These are phyloP conservation scores for Sphaerobolus stellatus DNA, from an alignment of 1,284 basidiomycete species.

Conservation along the genomic window DNA sequence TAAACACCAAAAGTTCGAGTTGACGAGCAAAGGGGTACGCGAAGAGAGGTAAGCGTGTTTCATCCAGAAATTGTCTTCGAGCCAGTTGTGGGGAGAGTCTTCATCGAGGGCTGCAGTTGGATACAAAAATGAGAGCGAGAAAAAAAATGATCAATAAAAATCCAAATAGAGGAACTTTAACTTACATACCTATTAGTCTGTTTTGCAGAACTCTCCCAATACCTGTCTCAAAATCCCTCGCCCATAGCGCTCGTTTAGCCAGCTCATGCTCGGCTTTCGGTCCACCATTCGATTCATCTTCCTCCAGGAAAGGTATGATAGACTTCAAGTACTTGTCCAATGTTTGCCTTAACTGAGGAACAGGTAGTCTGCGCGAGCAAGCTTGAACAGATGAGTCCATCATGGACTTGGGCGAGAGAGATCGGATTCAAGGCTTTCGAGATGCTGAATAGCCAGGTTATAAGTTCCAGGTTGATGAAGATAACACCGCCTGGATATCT, in stretches of 20 bases:
- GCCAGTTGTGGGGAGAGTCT: slow-evolving; percentile 88
- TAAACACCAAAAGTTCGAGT: slow-evolving; percentile 99
- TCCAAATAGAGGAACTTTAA: too few species aligned
- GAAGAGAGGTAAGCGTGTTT: slow-evolving; percentile 89
- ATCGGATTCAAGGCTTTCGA: too few species aligned
- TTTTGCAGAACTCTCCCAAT: slow-evolving; percentile 76
- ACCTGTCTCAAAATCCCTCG: slow-evolving; percentile 71
- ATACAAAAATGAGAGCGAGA: background rate
- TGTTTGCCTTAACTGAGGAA: slow-evolving; percentile 80
- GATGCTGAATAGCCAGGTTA: too few species aligned
- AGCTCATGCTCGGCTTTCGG: slow-evolving; percentile 56
- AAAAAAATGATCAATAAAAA: slow-evolving; percentile 7
- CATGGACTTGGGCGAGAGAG: too few species aligned
- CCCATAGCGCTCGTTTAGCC: slow-evolving; percentile 62
- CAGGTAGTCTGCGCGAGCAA: slow-evolving; percentile 76
- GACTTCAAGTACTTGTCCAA: slow-evolving; percentile 80
- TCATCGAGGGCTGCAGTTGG: slow-evolving; percentile 72
- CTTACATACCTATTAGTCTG: slow-evolving; percentile 68
- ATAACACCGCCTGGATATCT: too few species aligned
- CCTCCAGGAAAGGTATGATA: slow-evolving; percentile 76
- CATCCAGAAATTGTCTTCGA: slow-evolving; percentile 94
- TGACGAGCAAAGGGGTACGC: slow-evolving; percentile 83
- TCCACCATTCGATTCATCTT: slow-evolving; percentile 66
- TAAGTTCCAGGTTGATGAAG: too few species aligned
- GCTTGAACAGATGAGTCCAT: too few species aligned